Evolutionary conservation across 768 basidiomycete species (phyloP), one percentile per base, ranked within the genome.

Genomic region (Xanthoconium purpureum): DNA sequence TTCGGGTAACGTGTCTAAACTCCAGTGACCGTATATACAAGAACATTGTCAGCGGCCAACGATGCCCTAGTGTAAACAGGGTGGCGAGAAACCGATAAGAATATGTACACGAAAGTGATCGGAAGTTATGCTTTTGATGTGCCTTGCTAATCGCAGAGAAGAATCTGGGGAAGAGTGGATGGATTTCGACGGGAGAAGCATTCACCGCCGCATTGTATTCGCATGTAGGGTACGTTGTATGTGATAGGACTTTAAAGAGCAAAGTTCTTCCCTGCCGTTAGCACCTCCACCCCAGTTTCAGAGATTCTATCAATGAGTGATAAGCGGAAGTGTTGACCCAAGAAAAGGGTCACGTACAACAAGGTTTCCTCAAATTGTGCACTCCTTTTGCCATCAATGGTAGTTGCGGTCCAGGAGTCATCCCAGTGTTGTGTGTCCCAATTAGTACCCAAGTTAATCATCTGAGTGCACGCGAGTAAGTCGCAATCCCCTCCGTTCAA

Each of bases 291-390:
- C 4, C 94, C 94, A 20, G 84, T 88, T 64, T 94, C 94, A 30
- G 94, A 97, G 64, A 98, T 87, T 51, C 94, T 97, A 66, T 47
- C 37, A 46, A 42, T 35, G 54, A 17, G 33, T 39, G 35, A 55
- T 69, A 47, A 75, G 64, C 32, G 29, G 28, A 38, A 47, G 29
- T 49, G 43, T 37, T 28, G 46, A 44, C 36, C 37, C 42, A 62
- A 42, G 17, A n/a, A 50, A 53, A 15, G 48, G 15, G 20, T 48
- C 38, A 82, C 93, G 64, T 66, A 95, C 94, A 99, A 72, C 36
- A 99, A 76, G 1, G 96, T 98, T 66, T 99, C 97, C 71, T 99
- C 97, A 68, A 98, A 99, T 67, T 99, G 97, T 2, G 97, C 97
- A 57, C 91, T 94, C 54, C 82, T 78, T 70, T 89, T 89, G 24